Evolutionary conservation across 1,284 basidiomycete species (phyloP), one percentile per base, ranked within the genome.

Genomic region (Athelia sp.): DNA sequence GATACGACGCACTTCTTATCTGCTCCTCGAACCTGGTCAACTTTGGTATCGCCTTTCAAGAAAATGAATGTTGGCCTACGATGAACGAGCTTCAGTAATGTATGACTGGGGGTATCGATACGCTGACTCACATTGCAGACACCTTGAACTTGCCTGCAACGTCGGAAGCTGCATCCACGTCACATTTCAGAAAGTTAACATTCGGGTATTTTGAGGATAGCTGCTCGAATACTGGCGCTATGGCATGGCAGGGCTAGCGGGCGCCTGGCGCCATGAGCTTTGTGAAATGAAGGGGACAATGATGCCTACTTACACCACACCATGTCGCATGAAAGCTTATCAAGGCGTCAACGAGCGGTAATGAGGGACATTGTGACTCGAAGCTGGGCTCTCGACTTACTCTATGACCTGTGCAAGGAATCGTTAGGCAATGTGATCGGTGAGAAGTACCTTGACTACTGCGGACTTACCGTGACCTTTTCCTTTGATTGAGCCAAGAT

Each of bases 161-260:
- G 48, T 88, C 87, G 55, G 57, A 65, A 13, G 79, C 82, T 46
- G 74, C 79, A 58, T 90, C 87, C 14, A 89, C 86, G 58, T 90
- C 87, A 58, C 84, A 87, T 62, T 90, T 90, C 58, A 89, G 61
- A 66, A 91, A 90, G 62, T 87, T 87, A 50, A 84, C 87, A 43
- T 74, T 74, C 21, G 68, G 69, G 60, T 84, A 82, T 59, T 86
- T 71, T 59, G 81, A 82, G 13, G 86, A 74, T 2, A 90, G 69
- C 1, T 77, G 69, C 58, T 88, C 87, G 55, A 75, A 90, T 2
- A 72, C 68, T 2, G 88, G 88, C 2, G 88, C 87, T 56, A 90
- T 90, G 49, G 74, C 72, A 64, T 87, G 86, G 62, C 88, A 91
- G 31, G 87, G 87, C 2, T 85, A 83, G 75, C 88, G 90, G 87